Base-by-base conservation (phyloP, 768 basidiomycete species). In the Trametes sanguinea region DNA sequence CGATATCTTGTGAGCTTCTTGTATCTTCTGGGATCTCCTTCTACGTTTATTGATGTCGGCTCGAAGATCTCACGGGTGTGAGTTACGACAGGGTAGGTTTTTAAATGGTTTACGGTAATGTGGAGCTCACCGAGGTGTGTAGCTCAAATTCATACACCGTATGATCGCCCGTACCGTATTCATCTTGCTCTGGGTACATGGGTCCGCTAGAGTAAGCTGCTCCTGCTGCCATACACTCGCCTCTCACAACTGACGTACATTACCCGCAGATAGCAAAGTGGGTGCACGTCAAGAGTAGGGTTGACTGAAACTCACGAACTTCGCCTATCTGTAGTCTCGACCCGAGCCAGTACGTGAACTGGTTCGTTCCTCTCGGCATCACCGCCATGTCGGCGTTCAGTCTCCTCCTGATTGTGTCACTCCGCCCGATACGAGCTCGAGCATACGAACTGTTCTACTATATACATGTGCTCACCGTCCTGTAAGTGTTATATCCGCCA, bases 381-480 rank as follows among this genome's bases (percentile, higher is more conserved):
- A 58, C 69, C 13, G 80, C 83, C 0, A 57, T 76, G 4, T 63
- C 64, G 9, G 61, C 81, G 0, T 74, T 85, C 16, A 72, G 77
- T 2, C 58, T 84, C 14, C 60, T 85, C 2, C 69, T 69, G 17
- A 39, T 85, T 16, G 59, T 83, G 13, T 81, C 84, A 3, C 54
- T 86, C 8, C 79, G 82, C 10, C 78, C 77, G 1, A 65, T 87
- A 22, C 80, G 85, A 7, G 69, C 74, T 4, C 73, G 68, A 3
- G 69, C 66, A 1, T 87, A 85, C 57, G 85, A 87, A 65, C 4
- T 80, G 8, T 88, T 88, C 74, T 73, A 83, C 39, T 67, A 79
- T 22, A 40, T 72, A 0, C 86, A 88, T 66, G 76, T 82, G 51
- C 5, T 79, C 6, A 61, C 78, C 32, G 76, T 79, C 11, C 52